Base-by-base conservation (phyloP, 2,329 filamentous ascomycete species). In the Zelopaecilomyces penicillatus region DNA sequence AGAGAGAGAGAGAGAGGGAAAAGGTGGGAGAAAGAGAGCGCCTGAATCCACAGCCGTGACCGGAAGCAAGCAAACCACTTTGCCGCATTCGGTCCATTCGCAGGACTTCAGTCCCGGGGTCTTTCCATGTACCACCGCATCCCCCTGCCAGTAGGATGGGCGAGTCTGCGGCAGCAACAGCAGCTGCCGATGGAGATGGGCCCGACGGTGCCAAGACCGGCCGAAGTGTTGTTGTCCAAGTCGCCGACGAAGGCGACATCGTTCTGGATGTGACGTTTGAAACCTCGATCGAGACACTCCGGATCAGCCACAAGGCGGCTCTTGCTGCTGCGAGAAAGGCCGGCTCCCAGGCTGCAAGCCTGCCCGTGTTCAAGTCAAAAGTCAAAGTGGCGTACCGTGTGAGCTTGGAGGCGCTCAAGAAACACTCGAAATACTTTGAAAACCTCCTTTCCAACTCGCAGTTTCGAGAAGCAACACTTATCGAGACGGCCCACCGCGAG, bases 401-500 rank as follows among this genome's bases (percentile, higher is more conserved):
- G 37, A 71, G 74, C 41, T 65, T 81, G 2, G 66, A 66, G 9
- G 65, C 65, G 1, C 67, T 89, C 31, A 76, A 72, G 61, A 68
- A 69, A 49, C 71, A 77, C 49, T 88, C 84, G 5, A 76, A 75
- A 45, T 89, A 87, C 61, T 89, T 89, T 59, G 72, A 71, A 44
- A 79, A 78, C 45, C 71, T 89, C 11, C 70, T 89, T 3, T 75
- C 77, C 7, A 76, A 82, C 49, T 69, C 69, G 3, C 68, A 77
- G 44, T 86, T 87, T 58, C 67, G 73, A 43, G 83, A 89, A 65
- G 76, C 77, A 6, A 69, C 70, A 39, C 60, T 70, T 32, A 68
- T 88, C 35, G 62, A 70, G 8, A 66, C 68, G 3, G 65, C 68
- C 5, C 72, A 84, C 37, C 67, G 65, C 5, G 60, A 63, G 4